Base-by-base conservation (phyloP, 1,284 basidiomycete species). In the Cerrena zonata region DNA sequence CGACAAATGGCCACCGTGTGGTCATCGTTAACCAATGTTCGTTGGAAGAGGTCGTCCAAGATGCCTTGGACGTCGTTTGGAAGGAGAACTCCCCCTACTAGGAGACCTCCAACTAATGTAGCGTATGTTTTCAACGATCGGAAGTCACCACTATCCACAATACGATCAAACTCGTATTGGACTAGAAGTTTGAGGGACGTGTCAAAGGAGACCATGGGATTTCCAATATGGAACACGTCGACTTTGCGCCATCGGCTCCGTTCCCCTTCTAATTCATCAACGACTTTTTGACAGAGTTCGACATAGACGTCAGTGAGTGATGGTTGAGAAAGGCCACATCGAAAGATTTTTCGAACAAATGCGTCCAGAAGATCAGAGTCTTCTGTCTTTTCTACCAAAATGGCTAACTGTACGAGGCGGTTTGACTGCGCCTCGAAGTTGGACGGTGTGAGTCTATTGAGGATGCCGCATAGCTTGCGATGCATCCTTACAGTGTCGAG, bases 191-290 rank as follows among this genome's bases (percentile, higher is more conserved):
- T 57, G 13, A 64, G 43, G 2, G 48, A 49, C 2, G 56, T 58
- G 26, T 61, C 61, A 27, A 63, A 56, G 4, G 58, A 59, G n/a
- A 52, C 51, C 18, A 59, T 36, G 1, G 56, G 58, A 45, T 62
- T 58, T 4, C 54, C 61, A 4, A 62, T 52, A 34, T 61, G 53
- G 40, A 61, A 61, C 13, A 57, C 48, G 43, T 65, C 61, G n/a
- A 63, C 61, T 49, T 49, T 57, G 30, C 59, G 53, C 63, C 65
- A 65, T n/a, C 50, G 54, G 38, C 55, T 53, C 22, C 61, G 55
- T 47, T 66, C 65, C 5, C 56, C 56, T 41, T 65, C 63, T 25
- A 60, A 48, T 41, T 61, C 62, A 44, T 65, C 60, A 12, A 59
- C 56, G 30, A 65, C 49, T 39, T 51, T 57, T 51, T 60, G 58